phyloP scores from a whole-genome alignment of 495 filamentous ascomycete species.

The Talaromyces liani region DNA sequence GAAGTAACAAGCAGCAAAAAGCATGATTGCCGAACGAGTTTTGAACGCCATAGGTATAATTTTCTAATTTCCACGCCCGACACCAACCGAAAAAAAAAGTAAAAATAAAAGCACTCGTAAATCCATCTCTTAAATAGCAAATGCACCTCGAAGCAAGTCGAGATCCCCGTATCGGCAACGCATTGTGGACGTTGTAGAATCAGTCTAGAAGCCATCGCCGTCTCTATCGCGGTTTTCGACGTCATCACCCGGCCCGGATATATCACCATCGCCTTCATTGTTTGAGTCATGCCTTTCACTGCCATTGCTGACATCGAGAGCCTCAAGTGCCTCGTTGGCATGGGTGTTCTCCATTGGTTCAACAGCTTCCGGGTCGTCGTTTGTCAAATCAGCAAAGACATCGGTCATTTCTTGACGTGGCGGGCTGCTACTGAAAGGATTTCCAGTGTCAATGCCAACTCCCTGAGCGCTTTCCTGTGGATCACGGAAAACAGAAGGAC shows the following conservation, averaged over 20 bases:
- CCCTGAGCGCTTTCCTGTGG: slow-evolving; percentile 15
- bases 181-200: not conserved
- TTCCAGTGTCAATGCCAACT: slow-evolving; percentile 18
- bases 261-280: slow-evolving; percentile 13
- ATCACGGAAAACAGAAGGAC: slow-evolving; percentile 29
- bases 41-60: slow-evolving; percentile 1
- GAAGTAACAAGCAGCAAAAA: not conserved
- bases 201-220: slow-evolving; percentile 10
- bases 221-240: slow-evolving; percentile 7
- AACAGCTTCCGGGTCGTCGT: slow-evolving; percentile 35
- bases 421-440: slow-evolving; percentile 29
- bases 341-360: slow-evolving; percentile 38
- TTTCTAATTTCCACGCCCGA: slow-evolving; percentile 3
- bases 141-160: not conserved
- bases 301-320: slow-evolving; percentile 34
- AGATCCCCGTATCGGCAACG: not conserved
- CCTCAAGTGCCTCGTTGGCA: slow-evolving; percentile 39
- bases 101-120: not conserved
- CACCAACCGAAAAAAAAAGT: not conserved
- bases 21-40: not conserved
- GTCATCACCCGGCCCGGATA: not conserved
- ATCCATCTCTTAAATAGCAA: not conserved
- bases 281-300: slow-evolving; percentile 17
- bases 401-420: slow-evolving; percentile 38
- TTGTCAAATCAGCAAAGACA: slow-evolving; percentile 41